phyloP scores from a whole-genome alignment of 2,329 filamentous ascomycete species.

The Bertia moriformis region DNA sequence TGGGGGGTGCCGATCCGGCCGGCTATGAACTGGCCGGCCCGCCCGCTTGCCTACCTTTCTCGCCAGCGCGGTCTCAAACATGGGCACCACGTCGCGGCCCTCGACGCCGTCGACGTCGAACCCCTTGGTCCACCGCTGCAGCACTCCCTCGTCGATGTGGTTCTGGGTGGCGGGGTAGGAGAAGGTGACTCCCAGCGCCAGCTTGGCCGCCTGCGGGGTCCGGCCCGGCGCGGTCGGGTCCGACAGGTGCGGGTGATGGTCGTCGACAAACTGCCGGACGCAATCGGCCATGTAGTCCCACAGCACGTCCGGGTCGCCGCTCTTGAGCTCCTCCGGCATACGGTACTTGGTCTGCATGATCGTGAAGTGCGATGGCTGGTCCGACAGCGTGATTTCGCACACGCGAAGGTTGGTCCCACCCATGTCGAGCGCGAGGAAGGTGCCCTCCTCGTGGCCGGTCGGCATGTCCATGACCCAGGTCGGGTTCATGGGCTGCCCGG shows the following conservation, averaged over 20 bases:
- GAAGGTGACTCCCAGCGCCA: constrained; percentile 88
- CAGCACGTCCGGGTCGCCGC: constrained; percentile 66
- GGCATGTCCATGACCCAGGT: constrained; percentile 91
- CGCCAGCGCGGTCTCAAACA: constrained; percentile 66
- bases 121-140: constrained; percentile 95
- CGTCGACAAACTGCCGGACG: constrained; percentile 76
- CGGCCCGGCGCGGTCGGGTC: constrained; percentile 25
- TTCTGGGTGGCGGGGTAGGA: constrained; percentile 88
- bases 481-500: constrained; percentile 76
- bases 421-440: constrained; percentile 83
- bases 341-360: constrained; percentile 94
- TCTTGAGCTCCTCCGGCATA: constrained; percentile 86
- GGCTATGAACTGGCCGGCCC: no score
- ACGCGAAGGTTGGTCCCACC: constrained; percentile 91
- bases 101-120: constrained; percentile 90
- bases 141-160: constrained; percentile 80
- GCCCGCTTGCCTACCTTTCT: constrained; percentile 38
- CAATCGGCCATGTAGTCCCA: constrained; percentile 95
- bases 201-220: constrained; percentile 40
- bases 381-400: constrained; percentile 78
- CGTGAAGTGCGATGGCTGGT: constrained; percentile 79
- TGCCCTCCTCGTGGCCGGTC: constrained; percentile 73
- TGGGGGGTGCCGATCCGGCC: no score
- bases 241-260: constrained; percentile 42
- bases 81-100: constrained; percentile 76